These are phyloP conservation scores for Penicillium sp. DNA, from an alignment of 2,329 filamentous ascomycete genomes.

Conservation along the genomic window DNA sequence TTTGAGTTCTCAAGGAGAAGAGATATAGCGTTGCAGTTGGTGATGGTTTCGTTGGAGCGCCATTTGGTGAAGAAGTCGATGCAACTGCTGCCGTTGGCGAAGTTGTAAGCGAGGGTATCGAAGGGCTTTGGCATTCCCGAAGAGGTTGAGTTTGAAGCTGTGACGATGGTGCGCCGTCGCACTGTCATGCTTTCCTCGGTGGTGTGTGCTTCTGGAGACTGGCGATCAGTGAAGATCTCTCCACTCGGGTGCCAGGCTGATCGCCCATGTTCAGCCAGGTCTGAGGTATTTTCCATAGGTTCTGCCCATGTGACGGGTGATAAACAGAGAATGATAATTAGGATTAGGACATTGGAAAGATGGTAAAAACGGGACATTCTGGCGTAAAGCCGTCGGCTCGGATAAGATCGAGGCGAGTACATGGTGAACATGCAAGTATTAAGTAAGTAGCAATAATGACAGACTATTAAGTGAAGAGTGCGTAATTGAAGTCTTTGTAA, in stretches of 20 bases:
- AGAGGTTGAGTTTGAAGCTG: constrained; percentile 12
- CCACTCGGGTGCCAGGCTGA: constrained; percentile 16
- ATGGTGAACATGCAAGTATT: not conserved
- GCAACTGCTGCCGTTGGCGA: constrained; percentile 51
- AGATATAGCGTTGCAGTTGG: constrained; percentile 77
- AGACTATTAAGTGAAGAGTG: not conserved
- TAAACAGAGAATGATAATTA: constrained; percentile 23
- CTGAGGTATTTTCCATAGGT: constrained; percentile 1
- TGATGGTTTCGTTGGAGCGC: constrained; percentile 65
- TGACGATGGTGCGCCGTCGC: constrained; percentile 9
- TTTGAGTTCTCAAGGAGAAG: constrained; percentile 80
- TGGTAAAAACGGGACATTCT: constrained; percentile 13
- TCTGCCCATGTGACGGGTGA: constrained; percentile 15
- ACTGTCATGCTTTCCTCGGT: not conserved
- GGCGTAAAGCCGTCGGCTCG: not conserved
- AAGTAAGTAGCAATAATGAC: not conserved
- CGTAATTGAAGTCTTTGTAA: constrained; percentile 1
- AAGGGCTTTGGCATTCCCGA: constrained; percentile 61
- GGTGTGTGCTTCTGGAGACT: not conserved
- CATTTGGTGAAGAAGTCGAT: constrained; percentile 63
- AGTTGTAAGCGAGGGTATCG: constrained; percentile 65
- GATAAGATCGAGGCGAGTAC: not conserved
- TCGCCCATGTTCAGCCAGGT: constrained; percentile 6
- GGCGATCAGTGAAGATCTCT: constrained; percentile 19
- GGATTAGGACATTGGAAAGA: constrained; percentile 20